Evolutionary conservation across 768 basidiomycete genomes (phyloP), one percentile per base, ranked within the genome.

Genomic region (Trametes cinnabarina): DNA sequence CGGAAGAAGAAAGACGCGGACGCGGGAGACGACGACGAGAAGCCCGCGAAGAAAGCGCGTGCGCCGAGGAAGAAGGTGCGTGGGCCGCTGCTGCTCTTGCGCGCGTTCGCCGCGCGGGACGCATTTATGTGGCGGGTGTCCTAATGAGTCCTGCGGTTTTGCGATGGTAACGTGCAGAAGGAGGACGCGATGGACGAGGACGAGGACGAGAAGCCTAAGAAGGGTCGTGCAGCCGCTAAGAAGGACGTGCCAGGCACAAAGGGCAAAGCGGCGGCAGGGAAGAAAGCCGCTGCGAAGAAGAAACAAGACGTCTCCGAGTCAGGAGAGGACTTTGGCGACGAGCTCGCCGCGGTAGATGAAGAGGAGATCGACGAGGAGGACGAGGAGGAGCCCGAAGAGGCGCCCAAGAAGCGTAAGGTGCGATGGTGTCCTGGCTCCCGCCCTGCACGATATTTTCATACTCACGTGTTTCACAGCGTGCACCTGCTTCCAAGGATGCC

Each of bases 401-500:
- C 69, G 19, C 55, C 55, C 65, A 88, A 85, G 77, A 92, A 91
- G 74, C 85, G 87, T 73, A 88, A 90, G 84, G 88, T 85, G 64
- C 20, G 73, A 62, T 17, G 7, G 22, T 22, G n/a, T 15, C n/a
- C 30, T 46, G 39, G 14, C 12, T 23, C 17, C 25, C 22, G 20
- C 23, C 22, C 2, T 23, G 8, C 23, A 43, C 42, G 7, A 22
- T 8, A 11, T 43, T 15, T n/a, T 25, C 3, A 12, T 14, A 11
- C 23, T 9, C 11, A 26, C 23, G 26, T 9, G 8, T 32, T 37
- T 15, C 14, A 1, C 44, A 67, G 63, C 65, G 63, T 53, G 67
- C 63, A 2, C 64, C 67, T 7, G 47, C 65, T 15, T 61, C 65
- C 20, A 66, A 63, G 55, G 54, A 49, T 15, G 39, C 55, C 1